phyloP scores from a whole-genome alignment of 1,284 basidiomycete species.

The Golubevia sp. region DNA sequence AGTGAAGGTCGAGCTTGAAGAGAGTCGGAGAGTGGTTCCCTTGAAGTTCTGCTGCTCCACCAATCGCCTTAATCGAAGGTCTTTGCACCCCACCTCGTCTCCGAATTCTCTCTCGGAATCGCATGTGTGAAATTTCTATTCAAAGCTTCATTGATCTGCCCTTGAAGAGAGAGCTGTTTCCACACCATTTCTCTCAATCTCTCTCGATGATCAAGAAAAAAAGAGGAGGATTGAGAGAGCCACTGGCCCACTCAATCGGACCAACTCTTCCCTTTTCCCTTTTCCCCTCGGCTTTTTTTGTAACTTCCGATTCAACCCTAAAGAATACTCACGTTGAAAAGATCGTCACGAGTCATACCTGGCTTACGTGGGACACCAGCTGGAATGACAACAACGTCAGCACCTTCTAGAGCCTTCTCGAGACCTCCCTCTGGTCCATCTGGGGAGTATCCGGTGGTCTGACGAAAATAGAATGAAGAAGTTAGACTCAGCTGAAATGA shows the following conservation, averaged over 20 bases:
- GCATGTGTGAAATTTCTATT: no score
- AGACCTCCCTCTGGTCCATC: constrained; percentile 73
- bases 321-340: constrained; percentile 82
- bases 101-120: no score
- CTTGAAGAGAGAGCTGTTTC: no score
- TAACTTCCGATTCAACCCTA: no score
- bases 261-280: no score
- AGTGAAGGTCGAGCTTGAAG: neutral
- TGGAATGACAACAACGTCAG: constrained; percentile 91
- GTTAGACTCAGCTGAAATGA: neutral
- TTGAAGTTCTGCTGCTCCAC: no score
- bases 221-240: constrained; percentile 17
- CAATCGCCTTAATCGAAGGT: no score
- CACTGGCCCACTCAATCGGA: no score
- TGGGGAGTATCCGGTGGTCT: constrained; percentile 77
- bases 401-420: constrained; percentile 81
- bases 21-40: no score
- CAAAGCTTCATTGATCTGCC: no score
- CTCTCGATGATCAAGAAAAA: neutral
- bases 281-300: no score
- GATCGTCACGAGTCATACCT: constrained; percentile 92
- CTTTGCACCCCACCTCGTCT: no score
- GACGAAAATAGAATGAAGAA: constrained; percentile 12
- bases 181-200: neutral
- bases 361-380: constrained; percentile 72